These are phyloP conservation scores for Stipa capillata DNA, from an alignment of 176 grass and related monocot genomes.

Conservation along the genomic window DNA sequence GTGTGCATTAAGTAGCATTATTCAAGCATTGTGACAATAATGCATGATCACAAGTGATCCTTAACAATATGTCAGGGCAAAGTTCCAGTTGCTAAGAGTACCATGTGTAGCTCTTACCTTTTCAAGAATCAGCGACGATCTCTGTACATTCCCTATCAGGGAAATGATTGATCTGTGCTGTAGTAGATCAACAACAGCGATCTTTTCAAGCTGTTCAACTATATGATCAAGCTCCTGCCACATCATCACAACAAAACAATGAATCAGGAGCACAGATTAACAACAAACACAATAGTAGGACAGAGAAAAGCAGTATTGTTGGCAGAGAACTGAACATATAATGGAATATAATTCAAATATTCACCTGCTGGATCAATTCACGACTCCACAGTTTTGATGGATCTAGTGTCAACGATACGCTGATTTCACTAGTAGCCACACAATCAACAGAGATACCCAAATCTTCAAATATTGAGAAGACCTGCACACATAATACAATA, in stretches of 20 bases:
- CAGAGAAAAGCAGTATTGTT: not conserved
- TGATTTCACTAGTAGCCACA: conserved; percentile 87
- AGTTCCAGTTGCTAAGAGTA: not conserved
- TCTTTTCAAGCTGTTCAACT: conserved; percentile 71
- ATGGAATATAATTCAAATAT: not conserved
- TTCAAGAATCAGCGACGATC: conserved; percentile 77
- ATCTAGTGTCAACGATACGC: conserved; percentile 70
- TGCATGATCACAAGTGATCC: not conserved
- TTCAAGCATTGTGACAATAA: not conserved
- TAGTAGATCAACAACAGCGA: conserved; percentile 68
- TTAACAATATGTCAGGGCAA: not conserved
- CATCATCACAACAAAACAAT: not conserved
- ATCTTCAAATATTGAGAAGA: conserved; percentile 88
- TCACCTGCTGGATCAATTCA: conserved; percentile 75
- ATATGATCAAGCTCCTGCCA: conserved; percentile 71
- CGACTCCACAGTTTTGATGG: conserved; percentile 75
- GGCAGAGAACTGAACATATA: not conserved
- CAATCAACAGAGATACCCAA: conserved; percentile 72
- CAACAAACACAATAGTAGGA: not conserved
- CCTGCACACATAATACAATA: conserved; percentile 28
- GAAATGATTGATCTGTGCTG: conserved; percentile 77
- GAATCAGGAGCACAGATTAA: not conserved
- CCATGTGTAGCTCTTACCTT: conserved; percentile 38
- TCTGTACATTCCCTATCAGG: conserved; percentile 75
- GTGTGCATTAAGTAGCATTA: not conserved